A percentile compares a stretch with the other conserved stretches of the same genome.
These are phyloP conservation scores for Adansonia digitata DNA, from an alignment of 345 rosid genomes.

Conservation along the genomic window DNA sequence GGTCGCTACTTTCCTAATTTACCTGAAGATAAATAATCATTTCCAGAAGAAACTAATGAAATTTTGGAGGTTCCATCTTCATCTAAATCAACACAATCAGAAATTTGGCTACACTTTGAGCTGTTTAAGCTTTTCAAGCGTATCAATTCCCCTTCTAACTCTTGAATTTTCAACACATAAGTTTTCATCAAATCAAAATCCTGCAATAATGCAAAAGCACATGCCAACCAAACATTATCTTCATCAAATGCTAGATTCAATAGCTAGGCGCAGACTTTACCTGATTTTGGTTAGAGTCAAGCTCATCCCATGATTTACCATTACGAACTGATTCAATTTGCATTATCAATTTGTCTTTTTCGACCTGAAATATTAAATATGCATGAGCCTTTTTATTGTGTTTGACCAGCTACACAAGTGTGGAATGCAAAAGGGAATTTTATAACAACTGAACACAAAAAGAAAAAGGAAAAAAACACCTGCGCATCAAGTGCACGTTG, in stretches of 20 bases:
- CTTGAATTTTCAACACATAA: constrained; percentile 83
- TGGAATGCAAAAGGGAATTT: background rate
- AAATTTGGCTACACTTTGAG: constrained; percentile 33
- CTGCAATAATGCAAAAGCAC: constrained; percentile 31
- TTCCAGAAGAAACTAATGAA: constrained; percentile 47
- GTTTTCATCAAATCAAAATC: constrained; percentile 61
- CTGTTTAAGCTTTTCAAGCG: constrained; percentile 44
- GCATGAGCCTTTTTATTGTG: background rate
- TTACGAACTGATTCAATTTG: constrained; percentile 71
- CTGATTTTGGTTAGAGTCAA: constrained; percentile 51
- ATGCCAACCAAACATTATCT: constrained; percentile 9
- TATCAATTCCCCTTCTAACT: constrained; percentile 78
- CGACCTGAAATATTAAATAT: constrained; percentile 49
- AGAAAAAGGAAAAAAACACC: constrained; percentile 35
- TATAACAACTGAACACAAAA: constrained; percentile 7
- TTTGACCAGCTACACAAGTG: background rate
- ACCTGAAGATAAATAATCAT: constrained; percentile 60
- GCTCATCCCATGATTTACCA: constrained; percentile 91
- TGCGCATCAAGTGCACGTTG: constrained; percentile 82
- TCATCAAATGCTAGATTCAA: background rate
- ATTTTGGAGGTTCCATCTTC: constrained; percentile 56
- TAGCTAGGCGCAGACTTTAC: constrained; percentile 25
- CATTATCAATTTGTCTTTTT: constrained; percentile 74
- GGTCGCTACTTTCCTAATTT: constrained; percentile 5
- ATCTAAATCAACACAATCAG: constrained; percentile 47